Evolutionary conservation across 768 basidiomycete species (phyloP).

Genomic region (Boletus pseudo-olivaceus): DNA sequence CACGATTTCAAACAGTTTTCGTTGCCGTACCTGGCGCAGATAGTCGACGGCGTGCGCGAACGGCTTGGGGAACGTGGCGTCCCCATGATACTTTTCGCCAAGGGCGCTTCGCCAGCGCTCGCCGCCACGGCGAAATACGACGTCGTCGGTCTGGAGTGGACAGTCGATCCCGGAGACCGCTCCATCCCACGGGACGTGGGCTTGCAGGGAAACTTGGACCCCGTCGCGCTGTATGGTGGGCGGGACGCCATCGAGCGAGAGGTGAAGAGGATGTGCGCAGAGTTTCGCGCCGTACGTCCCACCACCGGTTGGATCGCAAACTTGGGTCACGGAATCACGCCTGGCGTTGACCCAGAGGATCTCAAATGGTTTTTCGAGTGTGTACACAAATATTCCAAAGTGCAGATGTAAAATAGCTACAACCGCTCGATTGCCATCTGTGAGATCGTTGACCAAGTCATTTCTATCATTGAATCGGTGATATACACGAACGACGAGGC

Average conservation of each 20-base stretch:
- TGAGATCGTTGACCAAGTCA: not conserved
- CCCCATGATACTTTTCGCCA: conserved; percentile 92
- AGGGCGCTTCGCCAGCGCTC: conserved; percentile 83
- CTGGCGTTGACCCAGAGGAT: conserved; percentile 92
- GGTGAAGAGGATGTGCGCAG: conserved; percentile 77
- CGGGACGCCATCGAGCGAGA: conserved; percentile 79
- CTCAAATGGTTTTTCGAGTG: conserved; percentile 89
- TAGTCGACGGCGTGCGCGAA: conserved; percentile 63
- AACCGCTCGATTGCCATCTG: not conserved
- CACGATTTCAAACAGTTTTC: conserved; percentile 84
- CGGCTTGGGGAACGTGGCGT: conserved; percentile 54
- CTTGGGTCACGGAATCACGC: conserved; percentile 95
- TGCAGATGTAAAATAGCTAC: not conserved
- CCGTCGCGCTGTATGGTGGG: conserved; percentile 81
- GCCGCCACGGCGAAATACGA: conserved; percentile 74
- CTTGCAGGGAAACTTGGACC: conserved; percentile 94
- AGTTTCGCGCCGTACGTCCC: conserved; percentile 56
- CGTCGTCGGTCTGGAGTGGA: conserved; percentile 90
- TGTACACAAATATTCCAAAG: conserved; percentile 72
- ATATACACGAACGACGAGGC: conserved; percentile 20
- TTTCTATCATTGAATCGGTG: conserved; percentile 11
- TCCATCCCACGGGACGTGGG: conserved; percentile 61
- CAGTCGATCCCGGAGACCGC: conserved; percentile 64
- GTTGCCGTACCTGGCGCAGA: conserved; percentile 71
- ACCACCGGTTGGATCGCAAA: conserved; percentile 91